A percentile compares a stretch with the other conserved stretches of the same genome.
Evolutionary conservation across 2,329 filamentous ascomycete species (phyloP).

Genomic region (Botrytis sinoallii): DNA sequence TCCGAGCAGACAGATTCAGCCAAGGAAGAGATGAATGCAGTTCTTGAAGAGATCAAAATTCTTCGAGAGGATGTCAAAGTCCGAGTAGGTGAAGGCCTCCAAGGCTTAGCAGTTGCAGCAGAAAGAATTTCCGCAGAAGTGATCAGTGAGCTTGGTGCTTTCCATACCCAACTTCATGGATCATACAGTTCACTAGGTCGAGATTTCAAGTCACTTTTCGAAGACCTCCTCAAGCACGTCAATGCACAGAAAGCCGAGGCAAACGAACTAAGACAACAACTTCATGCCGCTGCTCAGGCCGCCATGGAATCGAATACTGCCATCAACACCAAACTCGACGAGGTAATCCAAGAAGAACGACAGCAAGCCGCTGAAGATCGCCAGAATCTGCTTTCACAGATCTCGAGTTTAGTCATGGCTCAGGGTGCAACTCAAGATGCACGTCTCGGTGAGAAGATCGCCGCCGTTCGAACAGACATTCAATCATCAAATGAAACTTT

Average conservation of each 20-base stretch:
- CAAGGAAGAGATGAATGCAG: constrained; percentile 83
- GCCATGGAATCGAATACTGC: constrained; percentile 66
- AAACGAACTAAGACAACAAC: constrained; percentile 66
- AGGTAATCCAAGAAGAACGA: constrained; percentile 73
- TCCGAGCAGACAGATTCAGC: constrained; percentile 65
- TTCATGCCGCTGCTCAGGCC: constrained; percentile 66
- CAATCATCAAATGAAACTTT: constrained; percentile 61
- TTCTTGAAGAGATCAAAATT: constrained; percentile 88
- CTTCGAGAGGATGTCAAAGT: constrained; percentile 84
- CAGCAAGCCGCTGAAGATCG: constrained; percentile 70
- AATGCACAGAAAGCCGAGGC: constrained; percentile 74
- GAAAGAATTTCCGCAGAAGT: constrained; percentile 89
- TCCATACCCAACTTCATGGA: constrained; percentile 76
- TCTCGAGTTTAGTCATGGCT: constrained; percentile 70
- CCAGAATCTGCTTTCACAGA: constrained; percentile 69
- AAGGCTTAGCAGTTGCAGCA: constrained; percentile 77
- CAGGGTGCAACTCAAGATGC: constrained; percentile 72
- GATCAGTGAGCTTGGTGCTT: constrained; percentile 76
- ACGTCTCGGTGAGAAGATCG: constrained; percentile 63
- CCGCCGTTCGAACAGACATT: constrained; percentile 62
- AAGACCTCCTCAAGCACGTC: constrained; percentile 73
- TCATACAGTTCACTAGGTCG: constrained; percentile 82
- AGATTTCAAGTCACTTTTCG: constrained; percentile 83
- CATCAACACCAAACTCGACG: constrained; percentile 64
- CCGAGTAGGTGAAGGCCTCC: constrained; percentile 79